Percentiles rank a stretch among this genome's conserved stretches.
These are phyloP conservation scores for Vanrija sp. DNA, from an alignment of 1,284 basidiomycete genomes.

Conservation along the genomic window DNA sequence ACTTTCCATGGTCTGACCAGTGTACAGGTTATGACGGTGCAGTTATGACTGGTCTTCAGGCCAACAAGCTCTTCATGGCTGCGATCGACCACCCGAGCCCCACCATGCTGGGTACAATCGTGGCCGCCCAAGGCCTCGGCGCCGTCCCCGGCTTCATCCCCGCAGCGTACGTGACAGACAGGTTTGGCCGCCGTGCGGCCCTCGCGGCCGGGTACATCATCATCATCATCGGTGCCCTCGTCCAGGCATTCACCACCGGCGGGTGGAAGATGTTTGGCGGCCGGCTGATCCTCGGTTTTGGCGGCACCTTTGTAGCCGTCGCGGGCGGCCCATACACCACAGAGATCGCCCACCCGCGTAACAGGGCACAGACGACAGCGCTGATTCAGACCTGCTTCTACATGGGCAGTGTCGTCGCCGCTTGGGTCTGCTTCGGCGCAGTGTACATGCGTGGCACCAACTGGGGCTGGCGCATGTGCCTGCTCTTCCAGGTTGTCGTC, in stretches of 20 bases:
- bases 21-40: constrained; percentile 14
- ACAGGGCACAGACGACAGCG: constrained; percentile 5
- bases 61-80: constrained; percentile 2
- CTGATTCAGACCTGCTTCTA: constrained; percentile 12
- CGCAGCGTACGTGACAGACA: constrained; percentile 9
- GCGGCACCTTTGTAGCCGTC: constrained; percentile 1
- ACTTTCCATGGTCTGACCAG: no score
- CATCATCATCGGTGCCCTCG: constrained; percentile 9
- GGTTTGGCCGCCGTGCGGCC: constrained; percentile 8
- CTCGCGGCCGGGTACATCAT: constrained; percentile 8
- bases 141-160: constrained; percentile 1
- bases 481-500: constrained; percentile 15
- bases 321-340: constrained; percentile 2
- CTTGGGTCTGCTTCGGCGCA: constrained; percentile 16
- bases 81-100: constrained; percentile 9
- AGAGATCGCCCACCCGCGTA: constrained; percentile 15
- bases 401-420: constrained; percentile 15
- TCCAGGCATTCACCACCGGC: constrained; percentile 7
- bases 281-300: constrained; percentile 12
- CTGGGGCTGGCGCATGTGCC: constrained; percentile 22
- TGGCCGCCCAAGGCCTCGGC: constrained; percentile 9
- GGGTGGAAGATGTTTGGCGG: constrained; percentile 9
- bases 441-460: neutral
- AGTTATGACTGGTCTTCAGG: constrained; percentile 13
- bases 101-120: constrained; percentile 12